Percentiles rank a stretch among this genome's conserved stretches.
Evolutionary conservation across 192 early-diverging fungal genomes (phyloP).

Genomic region (Gigaspora rosea): DNA sequence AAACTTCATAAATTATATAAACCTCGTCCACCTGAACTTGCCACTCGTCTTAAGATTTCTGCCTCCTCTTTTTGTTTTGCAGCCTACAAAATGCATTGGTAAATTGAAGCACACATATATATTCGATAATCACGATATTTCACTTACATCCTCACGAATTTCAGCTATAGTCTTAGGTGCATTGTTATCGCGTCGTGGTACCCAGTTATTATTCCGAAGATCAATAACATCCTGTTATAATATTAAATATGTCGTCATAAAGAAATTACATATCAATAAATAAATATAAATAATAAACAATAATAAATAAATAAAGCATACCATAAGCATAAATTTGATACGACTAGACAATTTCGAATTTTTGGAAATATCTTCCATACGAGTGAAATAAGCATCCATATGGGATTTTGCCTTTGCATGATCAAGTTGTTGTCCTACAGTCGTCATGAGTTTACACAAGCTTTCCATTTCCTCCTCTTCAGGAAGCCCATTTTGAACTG

Average conservation of each 20-base stretch:
- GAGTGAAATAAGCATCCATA: slow-evolving; percentile 87
- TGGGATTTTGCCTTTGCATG: slow-evolving; percentile 56
- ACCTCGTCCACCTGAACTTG: slow-evolving; percentile 62
- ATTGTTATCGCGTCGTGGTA: slow-evolving; percentile 55
- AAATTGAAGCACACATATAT: neutral
- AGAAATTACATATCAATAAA: neutral
- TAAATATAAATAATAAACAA: neutral
- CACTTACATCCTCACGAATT: slow-evolving; percentile 73
- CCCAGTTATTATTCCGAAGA: slow-evolving; percentile 79
- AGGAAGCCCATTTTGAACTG: slow-evolving; percentile 62
- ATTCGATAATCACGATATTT: neutral
- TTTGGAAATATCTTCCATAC: slow-evolving; percentile 75
- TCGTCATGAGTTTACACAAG: slow-evolving; percentile 88
- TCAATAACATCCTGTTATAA: slow-evolving; percentile 74
- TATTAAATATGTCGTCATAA: neutral
- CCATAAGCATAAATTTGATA: slow-evolving; percentile 89
- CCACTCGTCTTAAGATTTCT: slow-evolving; percentile 65
- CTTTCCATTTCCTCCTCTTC: slow-evolving; percentile 97
- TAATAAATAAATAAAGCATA: neutral
- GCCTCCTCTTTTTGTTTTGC: slow-evolving; percentile 74
- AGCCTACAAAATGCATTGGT: slow-evolving; percentile 36
- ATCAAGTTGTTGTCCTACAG: slow-evolving; percentile 84
- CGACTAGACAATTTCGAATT: slow-evolving; percentile 75
- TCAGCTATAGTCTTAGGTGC: slow-evolving; percentile 92
- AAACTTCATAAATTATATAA: neutral